Conservation (phyloP, 2,329 filamentous ascomycete genomes). For the Rhynchosporium agropyri region DNA sequence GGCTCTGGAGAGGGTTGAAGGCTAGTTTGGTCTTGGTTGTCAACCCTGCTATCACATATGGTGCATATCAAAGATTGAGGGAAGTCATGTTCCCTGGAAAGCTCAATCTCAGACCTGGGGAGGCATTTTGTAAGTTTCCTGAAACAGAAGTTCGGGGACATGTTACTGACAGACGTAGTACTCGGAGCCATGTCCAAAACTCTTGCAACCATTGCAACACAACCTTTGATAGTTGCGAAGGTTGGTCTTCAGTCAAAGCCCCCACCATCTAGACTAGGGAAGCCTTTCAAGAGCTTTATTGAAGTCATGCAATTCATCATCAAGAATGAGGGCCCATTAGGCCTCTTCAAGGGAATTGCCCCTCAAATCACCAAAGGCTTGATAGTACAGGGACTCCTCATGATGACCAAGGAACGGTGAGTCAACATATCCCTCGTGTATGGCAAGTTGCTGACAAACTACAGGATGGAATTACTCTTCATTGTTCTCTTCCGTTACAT, state of each 20-base stretch:
- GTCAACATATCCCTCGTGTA: constrained; percentile 30
- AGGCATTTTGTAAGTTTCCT: constrained; percentile 80
- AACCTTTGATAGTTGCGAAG: constrained; percentile 96
- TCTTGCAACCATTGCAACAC: constrained; percentile 86
- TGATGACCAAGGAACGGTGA: constrained; percentile 98
- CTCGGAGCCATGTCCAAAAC: constrained; percentile 92
- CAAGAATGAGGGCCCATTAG: constrained; percentile 77
- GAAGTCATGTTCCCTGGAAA: constrained; percentile 77
- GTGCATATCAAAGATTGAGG: constrained; percentile 88
- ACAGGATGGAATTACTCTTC: constrained; percentile 84
- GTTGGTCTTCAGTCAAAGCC: constrained; percentile 94
- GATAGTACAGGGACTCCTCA: constrained; percentile 90
- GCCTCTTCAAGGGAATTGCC: constrained; percentile 95
- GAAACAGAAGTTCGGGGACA: no score
- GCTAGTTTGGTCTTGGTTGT: constrained; percentile 93
- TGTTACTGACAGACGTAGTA: constrained; percentile 52
- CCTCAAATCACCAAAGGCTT: constrained; percentile 93
- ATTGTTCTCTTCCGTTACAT: constrained; percentile 84
- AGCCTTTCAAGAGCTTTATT: constrained; percentile 88
- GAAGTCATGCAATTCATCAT: constrained; percentile 97
- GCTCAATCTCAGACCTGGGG: constrained; percentile 73
- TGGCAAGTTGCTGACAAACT: constrained; percentile 19
- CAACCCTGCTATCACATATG: constrained; percentile 97
- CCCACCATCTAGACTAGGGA: constrained; percentile 79
- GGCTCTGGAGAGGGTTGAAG: constrained; percentile 93